Evolutionary conservation across 768 basidiomycete species (phyloP).

Genomic region (Termitomyces sp.): DNA sequence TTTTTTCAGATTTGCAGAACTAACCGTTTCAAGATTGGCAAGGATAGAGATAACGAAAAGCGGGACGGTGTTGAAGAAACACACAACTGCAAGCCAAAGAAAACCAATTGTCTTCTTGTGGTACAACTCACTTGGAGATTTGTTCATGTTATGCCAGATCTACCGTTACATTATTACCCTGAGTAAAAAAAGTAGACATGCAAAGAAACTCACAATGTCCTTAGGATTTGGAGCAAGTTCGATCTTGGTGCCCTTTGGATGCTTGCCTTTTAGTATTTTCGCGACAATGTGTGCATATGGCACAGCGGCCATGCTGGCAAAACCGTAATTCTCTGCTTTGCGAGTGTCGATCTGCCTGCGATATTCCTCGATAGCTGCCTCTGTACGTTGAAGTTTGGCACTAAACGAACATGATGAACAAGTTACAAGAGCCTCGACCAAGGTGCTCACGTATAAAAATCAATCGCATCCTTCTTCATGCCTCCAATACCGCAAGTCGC

Average conservation of each 20-base stretch:
- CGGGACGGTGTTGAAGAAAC: conserved; percentile 94
- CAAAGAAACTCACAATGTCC: conserved; percentile 57
- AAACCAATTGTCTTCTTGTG: conserved; percentile 75
- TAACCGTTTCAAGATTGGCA: conserved; percentile 81
- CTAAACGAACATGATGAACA: conserved; percentile 21
- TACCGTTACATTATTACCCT: conserved; percentile 19
- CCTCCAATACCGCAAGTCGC: conserved; percentile 83
- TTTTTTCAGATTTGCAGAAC: conserved; percentile 16
- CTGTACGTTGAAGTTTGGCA: conserved; percentile 56
- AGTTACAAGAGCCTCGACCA: not conserved
- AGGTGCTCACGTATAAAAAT: conserved; percentile 77
- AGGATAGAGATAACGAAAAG: conserved; percentile 85
- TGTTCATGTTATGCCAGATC: conserved; percentile 91
- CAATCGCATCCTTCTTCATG: conserved; percentile 83
- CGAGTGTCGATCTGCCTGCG: conserved; percentile 66
- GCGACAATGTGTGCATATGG: conserved; percentile 88
- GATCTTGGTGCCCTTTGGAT: conserved; percentile 67
- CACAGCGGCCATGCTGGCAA: conserved; percentile 85
- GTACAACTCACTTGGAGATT: conserved; percentile 57
- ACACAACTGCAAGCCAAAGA: conserved; percentile 67
- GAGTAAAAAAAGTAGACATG: conserved; percentile 8
- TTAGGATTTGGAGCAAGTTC: conserved; percentile 82
- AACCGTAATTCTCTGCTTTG: conserved; percentile 87
- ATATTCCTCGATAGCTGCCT: conserved; percentile 67
- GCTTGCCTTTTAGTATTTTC: conserved; percentile 59